Evolutionary conservation across 352 stramenopile genomes (phyloP), one percentile per base, ranked within the genome.

Genomic region (Pythium utonaiense): DNA sequence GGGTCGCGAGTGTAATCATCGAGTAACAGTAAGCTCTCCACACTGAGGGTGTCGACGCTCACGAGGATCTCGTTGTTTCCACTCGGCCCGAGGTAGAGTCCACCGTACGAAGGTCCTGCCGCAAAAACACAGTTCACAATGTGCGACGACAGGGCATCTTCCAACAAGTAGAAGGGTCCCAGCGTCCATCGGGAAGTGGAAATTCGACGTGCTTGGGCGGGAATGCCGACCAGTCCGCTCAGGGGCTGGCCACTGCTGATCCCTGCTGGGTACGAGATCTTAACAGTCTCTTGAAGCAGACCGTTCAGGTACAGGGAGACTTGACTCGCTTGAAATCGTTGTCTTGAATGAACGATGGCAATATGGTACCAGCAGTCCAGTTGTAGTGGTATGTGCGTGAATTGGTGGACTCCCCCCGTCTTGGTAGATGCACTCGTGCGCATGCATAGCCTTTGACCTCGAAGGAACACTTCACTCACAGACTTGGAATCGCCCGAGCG

Each of bases 311-410:
- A 89, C 7, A 79, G 78, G 14, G 70, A 79, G 25, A 74, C 74
- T 27, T 80, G 78, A 27, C 78, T 89, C 12, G 80, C 80, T 51
- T 91, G 82, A 49, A 91, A 91, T 13, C 82, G 74, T 41, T 91
- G 82, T 22, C 67, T 75, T 14, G 78, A 65, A 56, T 91, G 82
- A 21, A 82, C 75, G 33, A 91, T 68, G 1, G 74, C 68, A 0
- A 67, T 71, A 47, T 89, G 79, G 34, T 89, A 66, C 82, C 82
- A 91, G 34, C 57, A 38, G 0, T 53, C 59, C 27, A 61, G 49
- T 40, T 73, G 69, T 24, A 91, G 70, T 13, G 69, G 56, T 8
- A 62, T 33, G 48, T 91, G 80, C 5, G 56, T 74, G 57, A 91
- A 91, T 53, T 84, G 79, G 17, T 80, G 66, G n/a, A 75, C 40